phyloP scores from a whole-genome alignment of 257 asterid genomes.

The Capsicum pubescens region DNA sequence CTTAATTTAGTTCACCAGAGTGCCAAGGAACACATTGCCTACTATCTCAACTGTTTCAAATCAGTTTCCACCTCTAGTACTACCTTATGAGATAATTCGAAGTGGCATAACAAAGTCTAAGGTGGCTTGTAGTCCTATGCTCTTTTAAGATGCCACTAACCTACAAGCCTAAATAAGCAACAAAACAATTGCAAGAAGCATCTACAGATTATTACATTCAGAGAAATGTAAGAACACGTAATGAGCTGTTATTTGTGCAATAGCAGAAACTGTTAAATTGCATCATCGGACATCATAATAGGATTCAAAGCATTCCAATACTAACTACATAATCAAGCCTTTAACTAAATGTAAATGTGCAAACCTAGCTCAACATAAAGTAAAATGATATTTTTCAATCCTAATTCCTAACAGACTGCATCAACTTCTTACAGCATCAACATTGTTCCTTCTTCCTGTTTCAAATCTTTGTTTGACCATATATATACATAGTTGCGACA shows the following conservation, averaged over 20 bases:
- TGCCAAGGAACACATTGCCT: background rate
- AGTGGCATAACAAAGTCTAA: constrained; percentile 8
- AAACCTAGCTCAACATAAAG: constrained; percentile 21
- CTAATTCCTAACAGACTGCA: constrained; percentile 19
- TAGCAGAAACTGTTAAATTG: background rate
- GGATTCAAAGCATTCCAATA: constrained; percentile 6
- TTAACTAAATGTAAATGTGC: background rate
- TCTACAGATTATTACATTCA: constrained; percentile 2
- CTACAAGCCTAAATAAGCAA: background rate
- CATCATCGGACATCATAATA: constrained; percentile 15
- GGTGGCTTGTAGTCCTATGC: background rate
- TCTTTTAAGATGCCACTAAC: background rate
- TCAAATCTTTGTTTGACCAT: background rate
- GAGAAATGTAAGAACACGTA: constrained; percentile 1
- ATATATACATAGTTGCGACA: background rate
- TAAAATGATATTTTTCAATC: constrained; percentile 15
- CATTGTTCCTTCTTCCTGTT: constrained; percentile 17
- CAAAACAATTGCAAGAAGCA: constrained; percentile 16
- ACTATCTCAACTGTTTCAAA: background rate
- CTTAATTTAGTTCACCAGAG: background rate
- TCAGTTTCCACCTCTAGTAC: constrained; percentile 1
- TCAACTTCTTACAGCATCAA: constrained; percentile 1
- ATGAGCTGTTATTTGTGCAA: background rate
- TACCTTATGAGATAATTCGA: constrained; percentile 6
- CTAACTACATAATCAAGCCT: background rate